Conservation (phyloP, 345 rosid genomes). For the Litchi chinensis region DNA sequence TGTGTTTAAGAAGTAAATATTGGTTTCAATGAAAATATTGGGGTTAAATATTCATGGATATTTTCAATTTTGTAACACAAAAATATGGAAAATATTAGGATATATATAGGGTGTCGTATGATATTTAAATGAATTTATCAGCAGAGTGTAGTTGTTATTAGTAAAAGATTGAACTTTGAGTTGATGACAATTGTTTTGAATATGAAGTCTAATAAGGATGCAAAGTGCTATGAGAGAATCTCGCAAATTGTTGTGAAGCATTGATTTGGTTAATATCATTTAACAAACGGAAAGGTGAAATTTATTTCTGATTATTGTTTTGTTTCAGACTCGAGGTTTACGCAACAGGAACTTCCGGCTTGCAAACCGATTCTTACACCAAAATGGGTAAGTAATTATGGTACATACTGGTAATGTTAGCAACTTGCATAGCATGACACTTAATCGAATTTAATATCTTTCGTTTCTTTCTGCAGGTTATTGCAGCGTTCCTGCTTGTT, state of each 20-base stretch:
- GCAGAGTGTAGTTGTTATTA: not conserved
- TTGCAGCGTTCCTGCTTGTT: constrained; percentile 82
- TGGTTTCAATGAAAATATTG: no score
- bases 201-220: not conserved
- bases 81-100: no score
- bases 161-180: not conserved
- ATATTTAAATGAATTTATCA: not conserved
- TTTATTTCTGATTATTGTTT: not conserved
- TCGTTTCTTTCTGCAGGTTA: constrained; percentile 56
- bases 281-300: not conserved
- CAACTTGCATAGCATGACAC: not conserved
- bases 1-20: not conserved
- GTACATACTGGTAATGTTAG: not conserved
- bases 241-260: not conserved
- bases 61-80: no score
- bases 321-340: constrained; percentile 82
- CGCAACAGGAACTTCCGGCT: constrained; percentile 98
- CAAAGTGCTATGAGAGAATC: not conserved
- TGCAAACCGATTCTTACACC: constrained; percentile 99
- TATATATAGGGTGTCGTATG: no score
- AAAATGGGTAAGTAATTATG: constrained; percentile 61
- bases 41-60: no score
- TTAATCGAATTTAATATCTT: not conserved
- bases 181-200: not conserved
- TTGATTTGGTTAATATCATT: not conserved